phyloP scores from a whole-genome alignment of 225 moss, liverwort and hornwort species.

The Polytrichum formosum region DNA sequence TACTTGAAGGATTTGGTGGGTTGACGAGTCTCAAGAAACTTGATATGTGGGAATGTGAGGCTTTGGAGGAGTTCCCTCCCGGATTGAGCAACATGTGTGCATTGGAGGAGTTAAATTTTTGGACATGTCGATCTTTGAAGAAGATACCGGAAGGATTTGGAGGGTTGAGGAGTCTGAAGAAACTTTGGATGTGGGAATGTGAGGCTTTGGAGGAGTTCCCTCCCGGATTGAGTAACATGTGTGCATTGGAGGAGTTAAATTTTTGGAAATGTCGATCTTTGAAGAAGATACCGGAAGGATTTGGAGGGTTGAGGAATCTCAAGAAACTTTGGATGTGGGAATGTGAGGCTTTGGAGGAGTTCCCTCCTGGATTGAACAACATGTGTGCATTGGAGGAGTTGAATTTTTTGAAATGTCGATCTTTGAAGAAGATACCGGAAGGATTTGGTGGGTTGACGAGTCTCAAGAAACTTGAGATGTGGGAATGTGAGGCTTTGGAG shows the following conservation, averaged over 20 bases:
- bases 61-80: neutral
- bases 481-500: neutral
- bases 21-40: neutral
- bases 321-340: neutral
- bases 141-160: neutral
- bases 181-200: neutral
- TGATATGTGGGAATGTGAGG: neutral
- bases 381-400: neutral
- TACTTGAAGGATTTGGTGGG: neutral
- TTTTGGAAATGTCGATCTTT: neutral
- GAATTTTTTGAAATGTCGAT: no score
- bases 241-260: neutral
- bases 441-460: neutral
- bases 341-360: neutral
- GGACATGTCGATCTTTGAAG: neutral
- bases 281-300: neutral
- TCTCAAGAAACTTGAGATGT: neutral
- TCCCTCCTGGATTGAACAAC: no score
- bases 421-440: neutral
- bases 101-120: neutral
- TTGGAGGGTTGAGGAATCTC: neutral
- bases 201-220: neutral
- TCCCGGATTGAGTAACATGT: neutral
- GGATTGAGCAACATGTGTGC: neutral
- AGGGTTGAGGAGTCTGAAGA: neutral